Conservation (phyloP, 768 basidiomycete genomes). For the Mycena indigotica region DNA sequence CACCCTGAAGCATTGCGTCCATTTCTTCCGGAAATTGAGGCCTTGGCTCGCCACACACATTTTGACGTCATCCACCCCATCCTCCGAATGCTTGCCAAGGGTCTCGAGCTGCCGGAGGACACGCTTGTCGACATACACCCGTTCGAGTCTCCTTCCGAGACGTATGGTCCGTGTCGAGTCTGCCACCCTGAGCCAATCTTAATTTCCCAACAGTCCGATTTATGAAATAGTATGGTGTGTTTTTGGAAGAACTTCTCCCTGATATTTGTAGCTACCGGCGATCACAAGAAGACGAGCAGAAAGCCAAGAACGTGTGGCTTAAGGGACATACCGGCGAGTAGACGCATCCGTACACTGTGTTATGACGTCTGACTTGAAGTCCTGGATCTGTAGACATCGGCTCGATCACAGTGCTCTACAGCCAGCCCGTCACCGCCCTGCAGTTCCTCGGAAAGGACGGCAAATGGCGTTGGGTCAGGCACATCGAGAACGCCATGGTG, state of each 20-base stretch:
- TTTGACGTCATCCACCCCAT: slow-evolving; percentile 39
- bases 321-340: too few relatives aligned
- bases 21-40: slow-evolving; percentile 44
- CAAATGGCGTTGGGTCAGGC: slow-evolving; percentile 43
- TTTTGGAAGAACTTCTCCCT: background rate
- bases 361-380: too few relatives aligned
- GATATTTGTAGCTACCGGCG: too few relatives aligned
- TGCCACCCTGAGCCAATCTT: slow-evolving; percentile 7
- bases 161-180: background rate
- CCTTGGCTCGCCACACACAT: slow-evolving; percentile 41
- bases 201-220: too few relatives aligned
- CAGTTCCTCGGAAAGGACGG: slow-evolving; percentile 42
- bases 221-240: background rate
- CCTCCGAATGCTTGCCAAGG: slow-evolving; percentile 35
- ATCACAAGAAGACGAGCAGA: too few relatives aligned
- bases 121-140: slow-evolving; percentile 36
- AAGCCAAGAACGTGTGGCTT: too few relatives aligned
- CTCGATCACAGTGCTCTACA: slow-evolving; percentile 47
- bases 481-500: slow-evolving; percentile 45
- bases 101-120: slow-evolving; percentile 45
- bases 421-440: slow-evolving; percentile 44
- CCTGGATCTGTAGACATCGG: too few relatives aligned
- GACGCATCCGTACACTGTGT: too few relatives aligned
- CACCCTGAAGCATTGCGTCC: slow-evolving; percentile 45
- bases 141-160: slow-evolving; percentile 31